Conservation (phyloP, 257 asterid genomes). For the Capsicum pubescens region DNA sequence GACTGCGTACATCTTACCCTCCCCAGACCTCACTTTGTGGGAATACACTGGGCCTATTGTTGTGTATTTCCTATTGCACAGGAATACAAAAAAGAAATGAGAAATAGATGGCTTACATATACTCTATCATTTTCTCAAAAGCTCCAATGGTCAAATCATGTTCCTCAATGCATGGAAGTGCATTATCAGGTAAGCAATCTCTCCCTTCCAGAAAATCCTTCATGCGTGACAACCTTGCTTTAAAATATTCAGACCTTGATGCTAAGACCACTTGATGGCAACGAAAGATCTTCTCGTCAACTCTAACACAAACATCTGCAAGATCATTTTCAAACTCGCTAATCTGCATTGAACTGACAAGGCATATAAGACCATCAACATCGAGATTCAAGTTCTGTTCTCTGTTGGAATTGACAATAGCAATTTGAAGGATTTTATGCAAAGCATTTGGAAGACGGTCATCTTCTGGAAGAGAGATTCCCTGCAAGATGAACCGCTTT, state of each 20-base stretch:
- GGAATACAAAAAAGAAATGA: not conserved
- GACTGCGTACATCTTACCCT: too few species aligned
- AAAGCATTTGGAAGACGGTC: conserved; percentile 87
- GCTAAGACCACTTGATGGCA: conserved; percentile 93
- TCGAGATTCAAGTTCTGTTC: conserved; percentile 38
- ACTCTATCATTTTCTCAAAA: conserved; percentile 89
- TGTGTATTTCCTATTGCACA: not conserved
- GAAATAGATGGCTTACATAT: conserved; percentile 62
- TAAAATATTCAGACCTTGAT: conserved; percentile 91
- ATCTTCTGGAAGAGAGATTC: conserved; percentile 79
- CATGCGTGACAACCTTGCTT: conserved; percentile 84
- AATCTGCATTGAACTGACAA: conserved; percentile 44
- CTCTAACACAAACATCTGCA: conserved; percentile 84
- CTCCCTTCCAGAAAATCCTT: conserved; percentile 66
- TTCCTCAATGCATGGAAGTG: conserved; percentile 83
- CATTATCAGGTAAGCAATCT: conserved; percentile 46
- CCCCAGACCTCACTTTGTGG: too few species aligned
- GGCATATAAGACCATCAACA: conserved; percentile 52
- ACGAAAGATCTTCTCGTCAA: conserved; percentile 66
- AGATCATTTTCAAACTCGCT: conserved; percentile 63
- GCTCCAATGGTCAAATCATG: conserved; percentile 78
- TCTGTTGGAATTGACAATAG: conserved; percentile 63
- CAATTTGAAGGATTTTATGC: conserved; percentile 63
- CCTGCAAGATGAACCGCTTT: conserved; percentile 89
- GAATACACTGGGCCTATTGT: too few species aligned